Evolutionary conservation across 371 early-diverging fungal species (phyloP).

Genomic region (Blastocladiella emersonii): DNA sequence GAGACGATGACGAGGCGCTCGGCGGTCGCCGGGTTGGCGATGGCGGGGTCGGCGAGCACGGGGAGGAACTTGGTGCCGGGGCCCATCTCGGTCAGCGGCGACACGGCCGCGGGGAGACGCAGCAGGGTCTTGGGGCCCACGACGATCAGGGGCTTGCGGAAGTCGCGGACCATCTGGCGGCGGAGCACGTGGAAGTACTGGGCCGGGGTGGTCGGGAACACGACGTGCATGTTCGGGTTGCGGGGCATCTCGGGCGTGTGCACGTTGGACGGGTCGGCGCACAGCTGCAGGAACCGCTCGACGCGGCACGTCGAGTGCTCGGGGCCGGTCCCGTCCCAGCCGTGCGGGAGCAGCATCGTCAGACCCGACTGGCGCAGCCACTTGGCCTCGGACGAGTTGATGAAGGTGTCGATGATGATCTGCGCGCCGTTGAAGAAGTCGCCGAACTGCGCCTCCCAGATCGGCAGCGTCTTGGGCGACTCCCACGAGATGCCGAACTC

Average conservation of each 20-base stretch:
- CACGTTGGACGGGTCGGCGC: constrained; percentile 58
- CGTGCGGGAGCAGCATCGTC: constrained; percentile 87
- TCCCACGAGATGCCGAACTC: constrained; percentile 87
- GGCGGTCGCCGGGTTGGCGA: constrained; percentile 21
- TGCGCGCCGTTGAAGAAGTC: constrained; percentile 96
- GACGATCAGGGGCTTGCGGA: constrained; percentile 83
- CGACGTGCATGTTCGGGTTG: constrained; percentile 84
- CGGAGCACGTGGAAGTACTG: constrained; percentile 92
- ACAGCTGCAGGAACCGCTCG: constrained; percentile 88
- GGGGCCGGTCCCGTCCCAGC: constrained; percentile 93
- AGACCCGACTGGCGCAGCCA: constrained; percentile 86
- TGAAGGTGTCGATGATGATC: constrained; percentile 83
- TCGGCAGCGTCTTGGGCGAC: constrained; percentile 60
- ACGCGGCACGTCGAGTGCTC: constrained; percentile 83
- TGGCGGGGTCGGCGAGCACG: constrained; percentile 45
- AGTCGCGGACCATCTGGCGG: constrained; percentile 73
- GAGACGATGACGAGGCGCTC: constrained; percentile 67
- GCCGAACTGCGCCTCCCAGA: constrained; percentile 98
- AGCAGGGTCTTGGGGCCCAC: constrained; percentile 77
- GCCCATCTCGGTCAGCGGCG: constrained; percentile 64
- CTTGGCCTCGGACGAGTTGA: constrained; percentile 78
- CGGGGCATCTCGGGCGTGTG: constrained; percentile 25
- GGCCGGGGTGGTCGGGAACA: constrained; percentile 84
- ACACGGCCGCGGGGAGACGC: constrained; percentile 48
- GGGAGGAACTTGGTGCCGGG: constrained; percentile 72